Percentiles rank a stretch among this genome's conserved stretches.
Evolutionary conservation across 2,329 filamentous ascomycete genomes (phyloP).

Genomic region (Diaporthe vexans): DNA sequence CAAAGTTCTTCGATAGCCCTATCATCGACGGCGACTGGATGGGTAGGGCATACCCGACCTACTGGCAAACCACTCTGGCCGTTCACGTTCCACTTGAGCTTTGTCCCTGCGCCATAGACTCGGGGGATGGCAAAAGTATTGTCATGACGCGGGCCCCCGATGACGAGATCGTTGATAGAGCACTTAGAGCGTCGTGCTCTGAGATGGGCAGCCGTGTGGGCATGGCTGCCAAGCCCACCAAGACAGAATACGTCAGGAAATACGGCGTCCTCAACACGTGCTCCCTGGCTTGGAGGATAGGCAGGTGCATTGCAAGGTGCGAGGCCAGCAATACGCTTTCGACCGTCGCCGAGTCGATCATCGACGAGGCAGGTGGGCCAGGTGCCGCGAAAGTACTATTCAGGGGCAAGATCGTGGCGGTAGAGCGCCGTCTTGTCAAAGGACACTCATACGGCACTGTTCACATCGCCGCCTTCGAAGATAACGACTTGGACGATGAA

Average conservation of each 20-base stretch:
- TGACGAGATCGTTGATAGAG: slow-evolving; percentile 58
- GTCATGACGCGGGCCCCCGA: slow-evolving; percentile 57
- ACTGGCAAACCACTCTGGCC: slow-evolving; percentile 53
- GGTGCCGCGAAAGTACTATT: slow-evolving; percentile 63
- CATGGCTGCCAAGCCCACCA: slow-evolving; percentile 51
- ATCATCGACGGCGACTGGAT: slow-evolving; percentile 51
- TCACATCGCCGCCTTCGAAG: slow-evolving; percentile 46
- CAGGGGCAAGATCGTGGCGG: slow-evolving; percentile 66
- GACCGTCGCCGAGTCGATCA: slow-evolving; percentile 61
- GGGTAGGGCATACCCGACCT: slow-evolving; percentile 49
- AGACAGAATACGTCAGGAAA: slow-evolving; percentile 49
- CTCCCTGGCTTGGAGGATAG: slow-evolving; percentile 61
- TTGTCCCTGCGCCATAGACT: slow-evolving; percentile 60
- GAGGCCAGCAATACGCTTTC: slow-evolving; percentile 59
- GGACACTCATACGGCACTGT: slow-evolving; percentile 62
- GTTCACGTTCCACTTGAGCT: slow-evolving; percentile 57
- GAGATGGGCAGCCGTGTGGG: slow-evolving; percentile 59
- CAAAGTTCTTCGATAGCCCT: slow-evolving; percentile 51
- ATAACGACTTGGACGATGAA: slow-evolving; percentile 44
- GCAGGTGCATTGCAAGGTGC: slow-evolving; percentile 59
- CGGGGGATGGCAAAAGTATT: slow-evolving; percentile 59
- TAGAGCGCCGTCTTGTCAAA: slow-evolving; percentile 63
- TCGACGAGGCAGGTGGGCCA: slow-evolving; percentile 62
- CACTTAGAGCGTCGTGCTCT: slow-evolving; percentile 55
- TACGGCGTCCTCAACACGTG: slow-evolving; percentile 53